Evolutionary conservation across 768 basidiomycete species (phyloP), one percentile per base, ranked within the genome.

Genomic region (Auricularia auricula-judae): DNA sequence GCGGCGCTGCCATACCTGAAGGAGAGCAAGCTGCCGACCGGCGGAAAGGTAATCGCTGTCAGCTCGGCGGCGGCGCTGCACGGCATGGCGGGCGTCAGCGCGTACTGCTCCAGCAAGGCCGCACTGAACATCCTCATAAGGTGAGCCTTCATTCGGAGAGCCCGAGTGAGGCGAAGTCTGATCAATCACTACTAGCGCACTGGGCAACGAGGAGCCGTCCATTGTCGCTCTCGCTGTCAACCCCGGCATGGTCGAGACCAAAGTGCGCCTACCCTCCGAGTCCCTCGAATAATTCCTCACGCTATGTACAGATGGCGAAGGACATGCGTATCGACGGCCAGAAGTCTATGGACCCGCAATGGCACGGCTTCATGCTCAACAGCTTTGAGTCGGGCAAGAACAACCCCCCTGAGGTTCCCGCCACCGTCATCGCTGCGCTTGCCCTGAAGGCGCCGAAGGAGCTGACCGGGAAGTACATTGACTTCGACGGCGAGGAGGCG

Each of bases 221-320:
- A 76, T 97, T 42, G 79, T 82, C 8, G 84, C 86, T 3, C 81
- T 95, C 39, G 88, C 94, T 16, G 69, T 97, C 2, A 83, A 93
- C 3, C 95, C 95, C 0, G 95, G 95, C 18, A 86, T 87, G 75
- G 92, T 96, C 36, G 86, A 95, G 66, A 95, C 93, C 8, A 76
- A 74, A 34, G 93, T 91, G 73, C 68, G 82, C 80, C 16, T 64
- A 21, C 36, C 59, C 44, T 23, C 29, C 63, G 61, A 12, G 16
- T 59, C 42, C 36, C 51, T 36, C 65, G 44, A 10, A 51, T 5
- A 51, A 8, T 18, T 18, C 47, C 47, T 16, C 4, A 51, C 39
- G 8, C 12, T 42, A 8, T 42, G 39, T 7, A 14, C 5, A 92
- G 89, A 93, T 93, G 91, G 90, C 91, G 79, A 69, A 72, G 35